Evolutionary conservation across 2,329 filamentous ascomycete species (phyloP), one percentile per base, ranked within the genome.

Genomic region (Colletotrichum salicis): DNA sequence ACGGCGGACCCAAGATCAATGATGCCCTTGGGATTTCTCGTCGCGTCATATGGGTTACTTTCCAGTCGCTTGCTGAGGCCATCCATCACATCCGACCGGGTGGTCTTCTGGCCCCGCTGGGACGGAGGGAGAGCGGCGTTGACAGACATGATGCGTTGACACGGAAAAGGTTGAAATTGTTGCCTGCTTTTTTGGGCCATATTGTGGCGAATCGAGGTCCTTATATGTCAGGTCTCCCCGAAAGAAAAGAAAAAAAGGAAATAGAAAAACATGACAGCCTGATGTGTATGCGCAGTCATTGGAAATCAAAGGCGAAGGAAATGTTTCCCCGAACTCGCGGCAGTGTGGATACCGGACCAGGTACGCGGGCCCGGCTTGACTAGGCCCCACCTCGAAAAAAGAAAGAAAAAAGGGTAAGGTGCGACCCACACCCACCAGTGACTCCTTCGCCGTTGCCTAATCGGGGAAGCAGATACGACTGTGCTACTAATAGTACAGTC

Each of bases 381-480:
- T 48, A 8, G 10, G 41, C 1, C 22, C 37, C 37, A 41, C 37
- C 37, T 41, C 12, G 33, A 41, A 13, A 7, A 8, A 8, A 45
- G 0, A n/a, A 7, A n/a, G 24, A 48, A 11, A 48, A n/a, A 48
- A 10, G 5, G 15, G 41, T 22, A 19, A 24, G 33, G 12, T 35
- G 31, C 15, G 41, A 13, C 24, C 41, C 24, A 19, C 15, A 45
- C 24, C 8, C 7, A 41, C 13, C 13, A 45, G 31, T 45, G 62
- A 45, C 19, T 22, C 15, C 62, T 45, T 24, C 33, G 24, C 29
- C 19, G 56, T 67, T 70, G 22, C 62, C 67, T 67, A 22, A 55
- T 60, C 56, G 13, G 67, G 67, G 13, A 70, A 67, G n/a, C 56
- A 60, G 60, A 48, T 67, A 66, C 67, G 67, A 59, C 61, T 13